Percentiles rank a stretch among this genome's conserved stretches.
Evolutionary conservation across 1,139 yeast species (phyloP).

Genomic region (Geotrichum fermentans): DNA sequence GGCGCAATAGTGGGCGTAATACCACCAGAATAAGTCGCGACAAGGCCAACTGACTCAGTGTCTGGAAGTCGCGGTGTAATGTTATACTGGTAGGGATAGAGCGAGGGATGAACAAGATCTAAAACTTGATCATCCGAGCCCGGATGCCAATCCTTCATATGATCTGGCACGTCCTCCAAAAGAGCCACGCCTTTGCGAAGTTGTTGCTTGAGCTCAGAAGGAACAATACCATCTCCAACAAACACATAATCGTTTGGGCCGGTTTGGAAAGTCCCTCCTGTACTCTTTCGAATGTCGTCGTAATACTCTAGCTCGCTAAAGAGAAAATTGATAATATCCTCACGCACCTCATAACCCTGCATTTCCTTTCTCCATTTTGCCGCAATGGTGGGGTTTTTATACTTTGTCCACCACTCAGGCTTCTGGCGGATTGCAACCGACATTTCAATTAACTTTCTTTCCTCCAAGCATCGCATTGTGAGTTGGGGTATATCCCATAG

Average conservation of each 20-base stretch:
- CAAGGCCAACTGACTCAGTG: constrained; percentile 11
- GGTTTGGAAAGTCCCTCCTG: constrained; percentile 17
- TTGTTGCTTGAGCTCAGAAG: constrained; percentile 21
- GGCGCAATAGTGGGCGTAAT: constrained; percentile 1
- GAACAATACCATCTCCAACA: constrained; percentile 21
- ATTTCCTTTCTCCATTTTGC: constrained; percentile 40
- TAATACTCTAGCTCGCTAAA: constrained; percentile 24
- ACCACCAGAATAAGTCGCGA: background rate
- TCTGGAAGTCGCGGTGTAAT: constrained; percentile 33
- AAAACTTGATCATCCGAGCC: constrained; percentile 39
- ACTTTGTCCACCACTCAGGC: constrained; percentile 39
- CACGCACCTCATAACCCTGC: constrained; percentile 12
- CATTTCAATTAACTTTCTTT: constrained; percentile 33
- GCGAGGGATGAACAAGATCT: constrained; percentile 45
- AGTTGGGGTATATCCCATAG: background rate
- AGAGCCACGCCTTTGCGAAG: constrained; percentile 13
- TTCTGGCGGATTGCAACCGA: constrained; percentile 35
- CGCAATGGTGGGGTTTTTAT: constrained; percentile 32
- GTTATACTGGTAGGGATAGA: constrained; percentile 41
- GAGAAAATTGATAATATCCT: constrained; percentile 19
- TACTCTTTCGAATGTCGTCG: constrained; percentile 9
- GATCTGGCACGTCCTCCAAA: constrained; percentile 53
- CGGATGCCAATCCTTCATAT: constrained; percentile 41
- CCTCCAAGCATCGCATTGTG: constrained; percentile 25
- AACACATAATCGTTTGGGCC: constrained; percentile 18